Evolutionary conservation across 352 stramenopile species (phyloP).

Genomic region (Phytopythium sindhum): DNA sequence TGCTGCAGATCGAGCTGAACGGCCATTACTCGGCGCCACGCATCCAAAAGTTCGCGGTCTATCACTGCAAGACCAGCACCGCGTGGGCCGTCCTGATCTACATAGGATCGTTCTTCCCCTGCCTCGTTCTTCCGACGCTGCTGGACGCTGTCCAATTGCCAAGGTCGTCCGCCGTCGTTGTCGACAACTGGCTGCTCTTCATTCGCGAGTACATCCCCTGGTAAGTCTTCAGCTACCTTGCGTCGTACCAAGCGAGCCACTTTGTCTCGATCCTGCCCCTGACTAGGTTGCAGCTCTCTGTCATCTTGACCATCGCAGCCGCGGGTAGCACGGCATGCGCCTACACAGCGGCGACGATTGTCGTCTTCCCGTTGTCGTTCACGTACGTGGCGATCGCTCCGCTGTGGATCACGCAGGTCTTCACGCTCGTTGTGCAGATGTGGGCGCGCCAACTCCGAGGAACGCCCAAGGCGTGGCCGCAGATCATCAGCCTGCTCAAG

Average conservation of each 20-base stretch:
- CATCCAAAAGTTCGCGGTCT: constrained; percentile 10
- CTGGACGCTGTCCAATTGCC: constrained; percentile 14
- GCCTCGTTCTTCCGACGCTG: constrained; percentile 13
- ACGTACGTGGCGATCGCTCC: constrained; percentile 11
- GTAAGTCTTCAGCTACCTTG: constrained; percentile 15
- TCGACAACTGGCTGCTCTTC: constrained; percentile 16
- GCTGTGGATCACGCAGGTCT: constrained; percentile 9
- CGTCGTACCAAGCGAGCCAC: constrained; percentile 1
- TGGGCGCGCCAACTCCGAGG: background rate
- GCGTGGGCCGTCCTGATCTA: constrained; percentile 1
- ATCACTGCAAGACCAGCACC: constrained; percentile 9
- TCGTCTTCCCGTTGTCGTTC: constrained; percentile 19
- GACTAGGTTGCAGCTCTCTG: constrained; percentile 4
- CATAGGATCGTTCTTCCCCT: constrained; percentile 9
- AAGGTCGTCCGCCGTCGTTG: constrained; percentile 3
- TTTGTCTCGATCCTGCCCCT: constrained; percentile 15
- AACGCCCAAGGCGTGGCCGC: constrained; percentile 8
- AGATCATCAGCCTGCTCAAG: constrained; percentile 18
- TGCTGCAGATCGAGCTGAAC: constrained; percentile 16
- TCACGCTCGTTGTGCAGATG: constrained; percentile 8
- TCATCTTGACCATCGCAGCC: constrained; percentile 10
- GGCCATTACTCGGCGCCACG: constrained; percentile 15
- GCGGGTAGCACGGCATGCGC: constrained; percentile 3
- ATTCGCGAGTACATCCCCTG: constrained; percentile 14
- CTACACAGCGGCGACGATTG: background rate